Percentiles rank a stretch among this genome's conserved stretches.
phyloP scores from a whole-genome alignment of 305 asterid genomes.

The Solanum hybrid region DNA sequence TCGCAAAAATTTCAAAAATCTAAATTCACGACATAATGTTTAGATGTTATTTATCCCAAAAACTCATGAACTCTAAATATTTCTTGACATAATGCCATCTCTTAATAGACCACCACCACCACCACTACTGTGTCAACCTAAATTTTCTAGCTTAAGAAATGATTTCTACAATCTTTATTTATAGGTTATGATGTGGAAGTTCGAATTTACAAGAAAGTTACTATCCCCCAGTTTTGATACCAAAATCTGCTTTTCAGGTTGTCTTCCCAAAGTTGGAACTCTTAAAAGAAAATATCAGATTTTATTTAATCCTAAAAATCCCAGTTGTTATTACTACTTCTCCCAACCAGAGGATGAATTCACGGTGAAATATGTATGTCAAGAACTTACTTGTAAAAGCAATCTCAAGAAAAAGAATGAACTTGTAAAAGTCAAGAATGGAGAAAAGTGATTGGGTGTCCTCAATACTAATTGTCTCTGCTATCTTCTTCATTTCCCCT shows the following conservation, averaged over 20 bases:
- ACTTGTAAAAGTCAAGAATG: background rate
- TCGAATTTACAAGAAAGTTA: background rate
- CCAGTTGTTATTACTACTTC: too few relatives aligned
- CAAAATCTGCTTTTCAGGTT: background rate
- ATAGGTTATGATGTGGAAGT: background rate
- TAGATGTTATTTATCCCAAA: background rate
- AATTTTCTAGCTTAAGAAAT: background rate
- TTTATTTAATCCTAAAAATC: background rate
- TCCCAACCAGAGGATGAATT: too few relatives aligned
- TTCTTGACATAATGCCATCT: background rate
- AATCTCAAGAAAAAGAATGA: too few relatives aligned
- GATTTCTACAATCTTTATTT: background rate
- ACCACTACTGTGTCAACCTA: background rate
- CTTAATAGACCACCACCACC: background rate
- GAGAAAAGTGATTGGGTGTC: background rate
- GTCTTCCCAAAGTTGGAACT: background rate
- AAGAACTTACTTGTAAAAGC: background rate
- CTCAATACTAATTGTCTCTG: background rate
- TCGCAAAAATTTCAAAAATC: background rate
- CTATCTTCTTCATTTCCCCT: background rate
- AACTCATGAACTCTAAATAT: background rate
- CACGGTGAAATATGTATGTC: too few relatives aligned
- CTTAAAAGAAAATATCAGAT: background rate
- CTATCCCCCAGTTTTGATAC: background rate
- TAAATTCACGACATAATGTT: background rate